phyloP scores from a whole-genome alignment of 2,329 filamentous ascomycete genomes.

The Neonectria faginata region DNA sequence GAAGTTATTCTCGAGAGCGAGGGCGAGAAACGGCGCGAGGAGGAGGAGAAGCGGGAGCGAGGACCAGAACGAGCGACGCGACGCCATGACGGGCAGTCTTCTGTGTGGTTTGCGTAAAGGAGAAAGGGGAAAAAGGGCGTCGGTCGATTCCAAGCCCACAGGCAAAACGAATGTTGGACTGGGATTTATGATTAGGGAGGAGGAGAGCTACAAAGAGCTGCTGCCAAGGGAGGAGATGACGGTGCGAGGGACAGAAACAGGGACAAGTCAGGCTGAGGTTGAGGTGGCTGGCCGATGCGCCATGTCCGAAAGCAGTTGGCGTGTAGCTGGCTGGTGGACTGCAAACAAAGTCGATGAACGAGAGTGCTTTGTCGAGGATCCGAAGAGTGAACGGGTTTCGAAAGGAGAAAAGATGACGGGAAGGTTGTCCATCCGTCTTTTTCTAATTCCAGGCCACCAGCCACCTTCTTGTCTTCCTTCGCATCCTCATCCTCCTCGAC shows the following conservation, averaged over 20 bases:
- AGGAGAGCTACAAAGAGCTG: no score
- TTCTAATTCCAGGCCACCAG: background rate
- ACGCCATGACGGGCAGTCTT: constrained; percentile 42
- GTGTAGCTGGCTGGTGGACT: background rate
- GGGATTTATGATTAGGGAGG: background rate
- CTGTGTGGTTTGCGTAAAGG: background rate
- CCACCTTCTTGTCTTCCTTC: background rate
- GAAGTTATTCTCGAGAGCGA: constrained; percentile 49
- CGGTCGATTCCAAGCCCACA: background rate
- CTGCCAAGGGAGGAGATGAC: background rate
- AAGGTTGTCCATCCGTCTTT: background rate
- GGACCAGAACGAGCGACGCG: constrained; percentile 34
- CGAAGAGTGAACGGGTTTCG: background rate
- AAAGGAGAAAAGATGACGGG: background rate
- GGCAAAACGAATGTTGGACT: background rate
- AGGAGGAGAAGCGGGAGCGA: constrained; percentile 45
- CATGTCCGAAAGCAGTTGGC: constrained; percentile 19
- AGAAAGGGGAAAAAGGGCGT: background rate
- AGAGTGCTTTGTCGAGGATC: background rate
- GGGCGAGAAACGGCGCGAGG: constrained; percentile 37
- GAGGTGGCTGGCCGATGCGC: constrained; percentile 8
- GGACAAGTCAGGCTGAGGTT: background rate
- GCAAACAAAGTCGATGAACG: constrained; percentile 7
- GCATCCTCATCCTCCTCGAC: background rate
- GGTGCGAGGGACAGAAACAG: background rate